phyloP scores from a whole-genome alignment of 75 land plant genomes.

The Pinus taeda region DNA sequence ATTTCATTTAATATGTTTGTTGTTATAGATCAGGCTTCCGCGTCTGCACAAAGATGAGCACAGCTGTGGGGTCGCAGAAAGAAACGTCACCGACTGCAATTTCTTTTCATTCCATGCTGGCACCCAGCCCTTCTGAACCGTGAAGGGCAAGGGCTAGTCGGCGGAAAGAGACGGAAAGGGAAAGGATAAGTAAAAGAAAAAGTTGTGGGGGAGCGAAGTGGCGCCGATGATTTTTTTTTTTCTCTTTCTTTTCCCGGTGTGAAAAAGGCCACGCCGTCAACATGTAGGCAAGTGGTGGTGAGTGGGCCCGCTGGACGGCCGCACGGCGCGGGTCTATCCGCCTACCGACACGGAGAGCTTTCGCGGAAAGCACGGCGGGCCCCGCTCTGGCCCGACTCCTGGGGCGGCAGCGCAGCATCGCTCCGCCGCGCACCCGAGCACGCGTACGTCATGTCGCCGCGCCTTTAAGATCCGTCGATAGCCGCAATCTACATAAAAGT shows the following conservation, averaged over 20 bases:
- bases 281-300: not conserved
- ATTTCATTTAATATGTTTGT: no score
- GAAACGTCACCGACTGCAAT: not conserved
- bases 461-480: not conserved
- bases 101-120: not conserved
- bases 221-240: no score
- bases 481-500: constrained; percentile 2
- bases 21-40: no score
- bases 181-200: not conserved
- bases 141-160: no score
- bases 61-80: not conserved
- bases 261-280: not conserved
- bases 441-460: constrained; percentile 13
- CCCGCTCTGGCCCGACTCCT: not conserved
- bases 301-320: not conserved
- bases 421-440: constrained; percentile 8
- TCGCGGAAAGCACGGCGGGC: not conserved
- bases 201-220: not conserved
- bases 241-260: not conserved
- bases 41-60: no score
- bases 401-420: constrained; percentile 9
- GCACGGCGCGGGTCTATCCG: not conserved
- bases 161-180: not conserved
- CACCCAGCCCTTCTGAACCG: no score
- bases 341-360: constrained; percentile 6